Percentiles rank a stretch among this genome's conserved stretches.
Evolutionary conservation across 2,329 filamentous ascomycete genomes (phyloP).

Genomic region (Teratosphaeria gauchensis): DNA sequence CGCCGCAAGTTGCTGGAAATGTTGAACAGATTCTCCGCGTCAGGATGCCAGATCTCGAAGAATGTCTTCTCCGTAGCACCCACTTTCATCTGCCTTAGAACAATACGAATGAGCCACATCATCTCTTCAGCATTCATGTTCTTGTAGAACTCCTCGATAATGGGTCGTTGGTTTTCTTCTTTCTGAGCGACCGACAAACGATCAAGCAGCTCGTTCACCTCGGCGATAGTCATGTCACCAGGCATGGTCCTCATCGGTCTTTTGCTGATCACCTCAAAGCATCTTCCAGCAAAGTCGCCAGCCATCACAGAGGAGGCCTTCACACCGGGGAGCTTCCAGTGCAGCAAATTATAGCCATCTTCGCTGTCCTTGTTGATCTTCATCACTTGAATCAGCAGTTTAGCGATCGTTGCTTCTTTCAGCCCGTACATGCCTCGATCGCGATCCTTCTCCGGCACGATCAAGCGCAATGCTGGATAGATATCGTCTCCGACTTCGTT

Average conservation of each 20-base stretch:
- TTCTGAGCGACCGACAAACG: slow-evolving; percentile 63
- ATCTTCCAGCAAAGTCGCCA: slow-evolving; percentile 86
- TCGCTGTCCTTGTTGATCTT: slow-evolving; percentile 86
- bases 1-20: slow-evolving; percentile 82
- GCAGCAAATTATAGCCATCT: slow-evolving; percentile 72
- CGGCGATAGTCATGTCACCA: slow-evolving; percentile 73
- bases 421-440: slow-evolving; percentile 88
- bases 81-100: slow-evolving; percentile 69
- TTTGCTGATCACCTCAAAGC: slow-evolving; percentile 77
- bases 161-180: slow-evolving; percentile 73
- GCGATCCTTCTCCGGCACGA: slow-evolving; percentile 84
- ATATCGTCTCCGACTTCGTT: slow-evolving; percentile 84
- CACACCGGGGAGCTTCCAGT: slow-evolving; percentile 84
- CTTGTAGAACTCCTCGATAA: slow-evolving; percentile 76
- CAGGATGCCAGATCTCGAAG: slow-evolving; percentile 54
- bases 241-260: slow-evolving; percentile 63
- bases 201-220: slow-evolving; percentile 82
- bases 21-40: slow-evolving; percentile 56
- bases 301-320: slow-evolving; percentile 55
- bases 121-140: slow-evolving; percentile 90
- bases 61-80: slow-evolving; percentile 81
- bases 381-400: slow-evolving; percentile 81
- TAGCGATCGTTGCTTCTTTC: slow-evolving; percentile 85
- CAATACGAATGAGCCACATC: slow-evolving; percentile 88
- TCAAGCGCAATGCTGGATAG: slow-evolving; percentile 83